Conservation (phyloP, 75 land plant species). For the Sequoiadendron giganteum region DNA sequence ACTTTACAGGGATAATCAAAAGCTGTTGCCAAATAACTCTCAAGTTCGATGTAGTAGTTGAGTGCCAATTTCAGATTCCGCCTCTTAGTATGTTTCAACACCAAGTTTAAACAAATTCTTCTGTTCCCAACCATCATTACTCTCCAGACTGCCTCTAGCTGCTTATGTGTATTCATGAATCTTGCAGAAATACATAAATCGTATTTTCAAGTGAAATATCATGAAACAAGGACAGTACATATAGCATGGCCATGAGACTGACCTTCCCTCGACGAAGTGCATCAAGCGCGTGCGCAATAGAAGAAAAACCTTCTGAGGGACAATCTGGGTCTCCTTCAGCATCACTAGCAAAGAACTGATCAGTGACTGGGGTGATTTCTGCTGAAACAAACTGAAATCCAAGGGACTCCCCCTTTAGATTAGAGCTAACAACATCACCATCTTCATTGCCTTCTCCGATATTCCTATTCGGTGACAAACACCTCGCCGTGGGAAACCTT, state of each 20-base stretch:
- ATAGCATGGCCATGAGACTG: neutral
- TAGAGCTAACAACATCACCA: neutral
- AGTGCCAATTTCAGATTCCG: neutral
- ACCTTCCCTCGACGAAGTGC: constrained; percentile 81
- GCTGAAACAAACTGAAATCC: constrained; percentile 48
- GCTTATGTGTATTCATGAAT: neutral
- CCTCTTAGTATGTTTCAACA: neutral
- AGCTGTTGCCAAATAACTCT: too few species aligned
- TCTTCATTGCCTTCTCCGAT: neutral
- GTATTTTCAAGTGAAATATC: neutral
- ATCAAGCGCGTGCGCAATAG: constrained; percentile 67
- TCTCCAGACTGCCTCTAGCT: neutral
- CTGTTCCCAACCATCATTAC: neutral
- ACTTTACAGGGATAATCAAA: neutral
- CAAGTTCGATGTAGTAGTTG: too few species aligned
- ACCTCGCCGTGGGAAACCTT: neutral
- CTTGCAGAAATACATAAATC: neutral
- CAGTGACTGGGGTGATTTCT: constrained; percentile 53
- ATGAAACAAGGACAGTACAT: neutral
- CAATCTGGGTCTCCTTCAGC: constrained; percentile 82
- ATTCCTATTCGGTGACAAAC: neutral
- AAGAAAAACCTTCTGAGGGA: constrained; percentile 69
- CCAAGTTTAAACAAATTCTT: too few species aligned
- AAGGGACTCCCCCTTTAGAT: neutral
- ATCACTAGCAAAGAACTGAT: constrained; percentile 71